These are phyloP conservation scores for Myxozyma vanderwaltii DNA, from an alignment of 805 yeast genomes.

Conservation along the genomic window DNA sequence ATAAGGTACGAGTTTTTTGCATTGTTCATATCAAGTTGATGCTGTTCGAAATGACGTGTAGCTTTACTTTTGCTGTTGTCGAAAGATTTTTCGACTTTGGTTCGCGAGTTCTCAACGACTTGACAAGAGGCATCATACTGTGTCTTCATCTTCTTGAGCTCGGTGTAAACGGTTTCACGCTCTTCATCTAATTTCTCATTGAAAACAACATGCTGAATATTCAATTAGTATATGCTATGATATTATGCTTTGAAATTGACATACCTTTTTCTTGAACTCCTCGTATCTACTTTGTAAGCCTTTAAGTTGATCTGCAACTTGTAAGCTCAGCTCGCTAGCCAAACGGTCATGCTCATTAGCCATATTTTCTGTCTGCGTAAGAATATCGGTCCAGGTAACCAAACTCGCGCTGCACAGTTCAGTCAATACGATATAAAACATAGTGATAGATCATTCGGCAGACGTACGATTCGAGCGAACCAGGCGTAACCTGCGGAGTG, in stretches of 20 bases:
- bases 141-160: constrained; percentile 65
- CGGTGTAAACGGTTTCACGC: constrained; percentile 54
- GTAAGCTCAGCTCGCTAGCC: constrained; percentile 59
- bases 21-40: constrained; percentile 68
- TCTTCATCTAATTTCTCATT: constrained; percentile 58
- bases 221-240: background rate
- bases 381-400: constrained; percentile 87
- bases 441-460: no score
- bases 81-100: constrained; percentile 63
- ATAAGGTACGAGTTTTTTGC: constrained; percentile 80
- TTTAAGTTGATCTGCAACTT: constrained; percentile 62
- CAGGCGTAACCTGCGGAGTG: constrained; percentile 87
- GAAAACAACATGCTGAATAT: constrained; percentile 54
- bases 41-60: constrained; percentile 25
- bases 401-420: constrained; percentile 59
- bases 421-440: background rate
- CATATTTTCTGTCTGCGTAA: constrained; percentile 78
- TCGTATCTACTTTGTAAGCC: constrained; percentile 58
- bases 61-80: constrained; percentile 49
- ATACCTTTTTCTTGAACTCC: constrained; percentile 48
- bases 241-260: background rate
- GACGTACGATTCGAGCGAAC: constrained; percentile 70
- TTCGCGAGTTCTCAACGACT: constrained; percentile 75
- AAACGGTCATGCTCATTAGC: constrained; percentile 67
- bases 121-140: constrained; percentile 81